Conservation (phyloP, 805 yeast species). For the Pichia ethanolica region DNA sequence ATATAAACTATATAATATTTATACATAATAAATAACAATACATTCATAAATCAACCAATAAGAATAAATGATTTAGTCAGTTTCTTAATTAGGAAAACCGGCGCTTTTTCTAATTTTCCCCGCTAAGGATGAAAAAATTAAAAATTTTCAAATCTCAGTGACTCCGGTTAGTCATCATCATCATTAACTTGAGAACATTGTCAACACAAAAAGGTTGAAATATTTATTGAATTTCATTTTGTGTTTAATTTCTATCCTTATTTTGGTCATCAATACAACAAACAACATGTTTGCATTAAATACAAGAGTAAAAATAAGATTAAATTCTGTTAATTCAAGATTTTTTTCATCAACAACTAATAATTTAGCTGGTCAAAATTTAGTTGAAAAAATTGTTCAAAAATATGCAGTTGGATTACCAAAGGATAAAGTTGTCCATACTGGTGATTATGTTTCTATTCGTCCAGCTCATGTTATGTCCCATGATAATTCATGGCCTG, state of each 20-base stretch:
- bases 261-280: too few species aligned
- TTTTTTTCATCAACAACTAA: conserved; percentile 12
- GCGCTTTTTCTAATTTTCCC: neutral
- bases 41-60: neutral
- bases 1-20: too few species aligned
- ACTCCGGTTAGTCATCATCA: neutral
- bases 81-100: too few species aligned
- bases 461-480: conserved; percentile 98
- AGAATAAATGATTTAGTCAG: too few species aligned
- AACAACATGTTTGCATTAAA: conserved; percentile 2
- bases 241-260: too few species aligned
- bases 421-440: conserved; percentile 62
- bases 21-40: too few species aligned
- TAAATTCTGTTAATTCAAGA: conserved; percentile 7
- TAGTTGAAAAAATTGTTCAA: conserved; percentile 95
- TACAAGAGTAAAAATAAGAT: neutral
- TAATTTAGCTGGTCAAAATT: conserved; percentile 57
- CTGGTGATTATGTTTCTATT: conserved; percentile 94
- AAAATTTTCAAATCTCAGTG: neutral
- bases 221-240: too few species aligned
- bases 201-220: neutral
- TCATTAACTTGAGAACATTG: neutral
- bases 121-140: too few species aligned
- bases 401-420: conserved; percentile 83
- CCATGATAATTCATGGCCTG: conserved; percentile 99